Conservation (phyloP, 2,329 filamentous ascomycete genomes). For the Ilyonectria sp. region DNA sequence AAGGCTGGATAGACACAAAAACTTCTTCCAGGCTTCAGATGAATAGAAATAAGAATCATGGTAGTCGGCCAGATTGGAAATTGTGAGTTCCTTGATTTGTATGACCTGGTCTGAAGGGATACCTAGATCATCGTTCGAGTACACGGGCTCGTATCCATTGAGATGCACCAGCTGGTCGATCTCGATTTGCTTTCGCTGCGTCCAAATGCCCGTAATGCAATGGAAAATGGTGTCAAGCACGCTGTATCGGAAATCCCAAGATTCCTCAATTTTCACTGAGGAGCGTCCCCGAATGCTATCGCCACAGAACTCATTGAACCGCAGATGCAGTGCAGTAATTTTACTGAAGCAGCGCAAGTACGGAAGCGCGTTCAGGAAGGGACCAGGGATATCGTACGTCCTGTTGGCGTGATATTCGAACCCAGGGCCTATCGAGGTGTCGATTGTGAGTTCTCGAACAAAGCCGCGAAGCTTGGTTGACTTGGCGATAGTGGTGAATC, state of each 20-base stretch:
- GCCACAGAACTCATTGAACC: conserved; percentile 31
- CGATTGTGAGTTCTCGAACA: conserved; percentile 32
- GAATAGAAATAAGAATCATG: neutral
- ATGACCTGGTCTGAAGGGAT: neutral
- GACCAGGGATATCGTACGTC: neutral
- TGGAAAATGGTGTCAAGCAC: conserved; percentile 37
- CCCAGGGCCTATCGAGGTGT: conserved; percentile 29
- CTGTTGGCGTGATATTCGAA: conserved; percentile 11
- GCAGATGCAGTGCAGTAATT: conserved; percentile 20
- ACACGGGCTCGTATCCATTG: neutral
- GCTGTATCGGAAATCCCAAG: conserved; percentile 18
- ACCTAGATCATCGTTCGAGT: neutral
- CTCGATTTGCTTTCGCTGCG: conserved; percentile 11
- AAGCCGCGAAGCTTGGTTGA: conserved; percentile 13
- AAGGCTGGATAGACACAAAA: neutral
- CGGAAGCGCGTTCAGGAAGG: conserved; percentile 33
- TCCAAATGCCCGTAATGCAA: conserved; percentile 37
- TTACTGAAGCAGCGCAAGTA: conserved; percentile 24
- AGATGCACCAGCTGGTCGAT: conserved; percentile 12
- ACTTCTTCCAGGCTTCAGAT: conserved; percentile 27
- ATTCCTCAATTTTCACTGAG: conserved; percentile 14
- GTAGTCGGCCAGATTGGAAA: conserved; percentile 36
- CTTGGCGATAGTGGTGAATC: conserved; percentile 32
- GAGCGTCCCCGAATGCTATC: neutral
- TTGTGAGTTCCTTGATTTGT: conserved; percentile 21